phyloP scores from a whole-genome alignment of 495 filamentous ascomycete species.

The Chaetomium cochliodes region DNA sequence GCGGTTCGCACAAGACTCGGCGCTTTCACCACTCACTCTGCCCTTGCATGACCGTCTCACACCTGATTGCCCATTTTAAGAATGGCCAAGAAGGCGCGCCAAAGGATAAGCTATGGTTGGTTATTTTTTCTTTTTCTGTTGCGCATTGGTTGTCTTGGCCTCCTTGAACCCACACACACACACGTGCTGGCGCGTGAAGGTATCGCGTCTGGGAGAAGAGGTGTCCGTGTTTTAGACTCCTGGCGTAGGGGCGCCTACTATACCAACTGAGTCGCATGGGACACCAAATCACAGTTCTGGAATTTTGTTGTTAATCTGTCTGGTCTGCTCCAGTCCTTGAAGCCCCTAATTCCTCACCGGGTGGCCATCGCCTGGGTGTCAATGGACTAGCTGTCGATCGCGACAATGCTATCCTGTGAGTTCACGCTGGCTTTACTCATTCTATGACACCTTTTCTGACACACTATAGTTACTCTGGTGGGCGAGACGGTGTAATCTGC shows the following conservation, averaged over 20 bases:
- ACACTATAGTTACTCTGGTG: conserved; percentile 78
- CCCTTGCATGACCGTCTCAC: conserved; percentile 39
- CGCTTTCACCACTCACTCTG: conserved; percentile 12
- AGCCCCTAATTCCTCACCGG: conserved; percentile 80
- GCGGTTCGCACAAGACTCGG: background rate
- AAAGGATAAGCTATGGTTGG: conserved; percentile 66
- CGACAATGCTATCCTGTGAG: conserved; percentile 83
- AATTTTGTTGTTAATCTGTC: conserved; percentile 7
- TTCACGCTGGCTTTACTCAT: conserved; percentile 27
- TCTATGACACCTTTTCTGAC: conserved; percentile 9
- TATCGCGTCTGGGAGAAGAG: background rate
- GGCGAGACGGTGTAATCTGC: conserved; percentile 92
- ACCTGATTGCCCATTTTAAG: conserved; percentile 26
- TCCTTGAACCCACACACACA: conserved; percentile 20
- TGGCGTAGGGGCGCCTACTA: background rate
- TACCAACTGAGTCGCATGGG: background rate
- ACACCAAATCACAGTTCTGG: background rate
- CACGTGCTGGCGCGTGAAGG: background rate
- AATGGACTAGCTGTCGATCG: conserved; percentile 88
- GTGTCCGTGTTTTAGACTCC: background rate
- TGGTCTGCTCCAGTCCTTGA: conserved; percentile 69
- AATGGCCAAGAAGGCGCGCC: conserved; percentile 64
- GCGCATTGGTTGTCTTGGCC: conserved; percentile 8
- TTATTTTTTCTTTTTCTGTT: conserved; percentile 16
- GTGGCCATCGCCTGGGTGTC: conserved; percentile 87